Evolutionary conservation across 257 asterid species (phyloP).

Genomic region (Penstemon eatonii): DNA sequence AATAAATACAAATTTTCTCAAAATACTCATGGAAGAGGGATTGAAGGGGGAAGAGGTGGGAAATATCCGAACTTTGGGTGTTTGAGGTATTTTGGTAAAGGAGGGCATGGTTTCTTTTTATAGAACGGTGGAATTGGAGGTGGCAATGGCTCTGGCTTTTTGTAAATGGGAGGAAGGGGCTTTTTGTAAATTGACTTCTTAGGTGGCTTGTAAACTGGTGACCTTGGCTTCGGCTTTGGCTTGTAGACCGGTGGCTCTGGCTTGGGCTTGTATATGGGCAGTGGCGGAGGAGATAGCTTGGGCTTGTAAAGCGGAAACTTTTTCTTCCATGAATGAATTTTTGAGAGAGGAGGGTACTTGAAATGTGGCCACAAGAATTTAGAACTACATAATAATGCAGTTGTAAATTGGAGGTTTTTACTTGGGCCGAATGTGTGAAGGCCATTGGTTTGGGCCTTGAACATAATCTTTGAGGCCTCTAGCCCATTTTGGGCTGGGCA

Average conservation of each 20-base stretch:
- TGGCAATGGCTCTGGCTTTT: constrained; percentile 44
- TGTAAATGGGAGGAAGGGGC: constrained; percentile 35
- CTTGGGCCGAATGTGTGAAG: constrained; percentile 47
- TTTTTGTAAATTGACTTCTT: neutral
- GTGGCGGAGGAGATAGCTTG: neutral
- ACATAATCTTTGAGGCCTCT: constrained; percentile 57
- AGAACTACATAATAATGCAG: constrained; percentile 64
- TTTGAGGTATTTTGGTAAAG: constrained; percentile 55
- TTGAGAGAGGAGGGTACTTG: constrained; percentile 61
- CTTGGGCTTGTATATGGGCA: constrained; percentile 21
- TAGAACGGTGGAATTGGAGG: constrained; percentile 48
- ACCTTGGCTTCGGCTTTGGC: constrained; percentile 6
- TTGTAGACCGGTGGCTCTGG: constrained; percentile 35
- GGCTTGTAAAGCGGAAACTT: constrained; percentile 29
- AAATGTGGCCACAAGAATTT: constrained; percentile 67
- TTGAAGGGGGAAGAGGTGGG: constrained; percentile 63
- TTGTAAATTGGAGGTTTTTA: constrained; percentile 56
- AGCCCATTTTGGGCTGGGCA: constrained; percentile 66
- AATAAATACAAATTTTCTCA: constrained; percentile 21
- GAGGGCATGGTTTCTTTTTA: constrained; percentile 60
- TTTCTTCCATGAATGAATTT: constrained; percentile 39
- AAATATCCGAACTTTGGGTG: constrained; percentile 57
- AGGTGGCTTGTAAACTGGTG: constrained; percentile 24
- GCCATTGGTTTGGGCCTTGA: constrained; percentile 39
- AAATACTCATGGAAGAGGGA: constrained; percentile 38